A percentile compares a stretch with the other conserved stretches of the same genome.
Conservation (phyloP, 148 eudicot species). For the Tetragonia tetragonoides region DNA sequence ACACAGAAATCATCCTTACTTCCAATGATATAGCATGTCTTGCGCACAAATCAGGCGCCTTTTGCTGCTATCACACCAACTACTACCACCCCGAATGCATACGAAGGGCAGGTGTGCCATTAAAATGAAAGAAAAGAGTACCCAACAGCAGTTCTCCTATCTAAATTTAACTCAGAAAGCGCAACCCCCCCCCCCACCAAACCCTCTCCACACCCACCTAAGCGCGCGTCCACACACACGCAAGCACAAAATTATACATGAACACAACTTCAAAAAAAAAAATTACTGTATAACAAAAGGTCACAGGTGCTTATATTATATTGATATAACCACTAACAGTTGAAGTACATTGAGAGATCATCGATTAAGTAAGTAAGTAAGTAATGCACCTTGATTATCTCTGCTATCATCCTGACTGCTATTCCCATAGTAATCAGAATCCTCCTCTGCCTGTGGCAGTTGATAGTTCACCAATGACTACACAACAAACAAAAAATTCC, state of each 20-base stretch:
- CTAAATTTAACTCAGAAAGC: not conserved
- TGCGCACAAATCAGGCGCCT: no score
- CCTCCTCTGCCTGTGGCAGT: conserved; percentile 78
- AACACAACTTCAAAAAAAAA: no score
- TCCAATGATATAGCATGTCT: not conserved
- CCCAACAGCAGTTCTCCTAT: not conserved
- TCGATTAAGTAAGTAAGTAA: not conserved
- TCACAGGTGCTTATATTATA: no score
- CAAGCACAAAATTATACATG: not conserved
- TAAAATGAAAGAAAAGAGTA: not conserved
- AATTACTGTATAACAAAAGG: no score
- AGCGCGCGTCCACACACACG: no score
- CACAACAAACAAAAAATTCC: conserved; percentile 18
- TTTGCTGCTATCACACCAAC: not conserved
- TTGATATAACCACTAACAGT: not conserved
- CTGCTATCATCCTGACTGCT: conserved; percentile 96
- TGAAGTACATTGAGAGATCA: not conserved
- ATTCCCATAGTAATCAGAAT: conserved; percentile 73
- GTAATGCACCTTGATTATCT: conserved; percentile 61
- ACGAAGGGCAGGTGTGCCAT: not conserved
- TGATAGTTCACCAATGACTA: conserved; percentile 92
- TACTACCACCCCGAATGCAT: not conserved
- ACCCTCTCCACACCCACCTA: no score
- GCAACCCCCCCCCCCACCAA: no score
- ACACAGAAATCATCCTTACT: not conserved